These are phyloP conservation scores for Daldinia childiae DNA, from an alignment of 495 filamentous ascomycete genomes.

Conservation along the genomic window DNA sequence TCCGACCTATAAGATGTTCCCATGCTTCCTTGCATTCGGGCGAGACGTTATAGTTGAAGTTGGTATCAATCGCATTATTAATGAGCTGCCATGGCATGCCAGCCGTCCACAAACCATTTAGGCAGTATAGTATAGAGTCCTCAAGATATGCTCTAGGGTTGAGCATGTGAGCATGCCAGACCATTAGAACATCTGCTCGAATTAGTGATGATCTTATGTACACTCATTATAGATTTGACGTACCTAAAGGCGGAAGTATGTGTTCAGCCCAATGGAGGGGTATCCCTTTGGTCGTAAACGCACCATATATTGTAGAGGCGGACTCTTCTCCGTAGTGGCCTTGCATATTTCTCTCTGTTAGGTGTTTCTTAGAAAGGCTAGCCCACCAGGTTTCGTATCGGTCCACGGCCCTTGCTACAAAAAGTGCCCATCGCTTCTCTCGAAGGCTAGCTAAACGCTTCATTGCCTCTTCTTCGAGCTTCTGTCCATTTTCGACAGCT, in stretches of 20 bases:
- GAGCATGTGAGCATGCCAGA: constrained; percentile 88
- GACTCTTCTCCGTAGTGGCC: not conserved
- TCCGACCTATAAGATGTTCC: constrained; percentile 57
- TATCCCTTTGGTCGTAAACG: constrained; percentile 31
- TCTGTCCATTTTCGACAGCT: constrained; percentile 25
- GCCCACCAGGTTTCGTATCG: constrained; percentile 80
- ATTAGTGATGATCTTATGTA: constrained; percentile 20
- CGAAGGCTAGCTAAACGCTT: constrained; percentile 61
- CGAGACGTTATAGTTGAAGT: constrained; percentile 67
- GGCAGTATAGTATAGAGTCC: constrained; percentile 73
- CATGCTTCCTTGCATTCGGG: constrained; percentile 59
- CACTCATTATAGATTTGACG: not conserved
- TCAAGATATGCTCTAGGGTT: constrained; percentile 83
- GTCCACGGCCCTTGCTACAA: constrained; percentile 75
- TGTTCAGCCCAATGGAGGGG: constrained; percentile 44
- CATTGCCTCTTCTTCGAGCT: constrained; percentile 33
- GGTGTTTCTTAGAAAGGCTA: constrained; percentile 41
- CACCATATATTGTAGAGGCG: constrained; percentile 28
- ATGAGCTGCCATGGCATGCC: constrained; percentile 78
- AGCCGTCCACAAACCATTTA: constrained; percentile 67
- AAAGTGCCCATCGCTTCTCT: constrained; percentile 85
- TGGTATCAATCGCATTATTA: constrained; percentile 70
- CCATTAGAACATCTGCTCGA: constrained; percentile 79
- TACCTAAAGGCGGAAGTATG: constrained; percentile 56
- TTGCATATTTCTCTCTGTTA: constrained; percentile 50